Base-by-base conservation (phyloP, 1,139 yeast species). In the Zygoascus sp. region DNA sequence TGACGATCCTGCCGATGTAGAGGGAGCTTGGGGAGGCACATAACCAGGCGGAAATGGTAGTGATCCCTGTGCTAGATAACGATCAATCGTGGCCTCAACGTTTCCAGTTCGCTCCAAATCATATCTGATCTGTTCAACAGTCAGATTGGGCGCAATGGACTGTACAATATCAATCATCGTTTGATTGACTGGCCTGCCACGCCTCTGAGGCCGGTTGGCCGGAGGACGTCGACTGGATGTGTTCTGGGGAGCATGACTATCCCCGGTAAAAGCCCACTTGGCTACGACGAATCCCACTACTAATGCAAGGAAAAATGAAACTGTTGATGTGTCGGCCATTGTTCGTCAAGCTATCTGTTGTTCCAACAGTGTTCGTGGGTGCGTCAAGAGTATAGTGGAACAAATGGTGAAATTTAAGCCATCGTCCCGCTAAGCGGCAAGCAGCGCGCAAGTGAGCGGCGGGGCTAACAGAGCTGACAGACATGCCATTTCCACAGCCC, bases 141-240 rank as follows among this genome's bases (percentile, higher is more conserved):
- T 72, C 43, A 87, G 68, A 28, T 73, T 73, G 1, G 97, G 97
- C 0, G 89, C 96, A 52, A 90, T 73, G 22, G 89, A 79, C 57
- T 81, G 87, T 1, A 90, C 97, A 0, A 86, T 82, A 55, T 85
- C 94, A 42, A 90, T 74, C 97, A 90, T 90, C 53, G 78, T 81
- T 9, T 74, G 76, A 2, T 88, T 83, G n/a, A 85, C 84, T 2
- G 70, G 74, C 47, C 95, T 77, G 15, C 65, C 50, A 19, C 45
- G 40, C 16, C 16, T 32, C n/a, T 10, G 42, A 27, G 30, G 47
- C 6, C 22, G 28, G 9, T 6, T 13, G 13, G 27, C 27, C 25
- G 11, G 17, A 8, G 42, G 11, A 10, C 39, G 35, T 16, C 40
- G n/a, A n/a, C 9, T 19, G 10, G 23, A 13, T 8, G 11, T 21